These are phyloP conservation scores for Termitomyces eurrhizus DNA, from an alignment of 768 basidiomycete genomes.

Conservation along the genomic window DNA sequence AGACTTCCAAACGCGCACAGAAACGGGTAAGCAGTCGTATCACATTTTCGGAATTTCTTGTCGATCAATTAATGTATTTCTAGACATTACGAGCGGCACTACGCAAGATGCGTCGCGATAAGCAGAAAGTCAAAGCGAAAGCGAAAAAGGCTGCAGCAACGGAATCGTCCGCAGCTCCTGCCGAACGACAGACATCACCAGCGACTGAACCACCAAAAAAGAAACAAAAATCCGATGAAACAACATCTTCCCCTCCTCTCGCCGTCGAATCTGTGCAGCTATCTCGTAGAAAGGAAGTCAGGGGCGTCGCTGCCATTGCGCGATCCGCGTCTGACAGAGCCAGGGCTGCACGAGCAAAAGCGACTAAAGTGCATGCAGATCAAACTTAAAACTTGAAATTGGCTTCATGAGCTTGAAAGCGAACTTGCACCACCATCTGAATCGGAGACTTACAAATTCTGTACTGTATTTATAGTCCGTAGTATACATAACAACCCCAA, in stretches of 20 bases:
- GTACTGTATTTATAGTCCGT: constrained; percentile 3
- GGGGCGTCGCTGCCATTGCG: constrained; percentile 28
- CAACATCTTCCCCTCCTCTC: constrained; percentile 5
- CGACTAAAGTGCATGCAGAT: constrained; percentile 7
- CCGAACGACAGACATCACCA: neutral
- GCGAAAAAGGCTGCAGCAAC: constrained; percentile 9
- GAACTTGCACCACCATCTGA: neutral
- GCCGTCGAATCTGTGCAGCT: neutral
- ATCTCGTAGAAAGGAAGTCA: constrained; percentile 9
- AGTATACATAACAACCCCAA: neutral
- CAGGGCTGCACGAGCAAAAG: constrained; percentile 31
- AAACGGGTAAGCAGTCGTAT: constrained; percentile 47
- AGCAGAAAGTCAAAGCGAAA: constrained; percentile 43
- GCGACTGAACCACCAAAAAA: constrained; percentile 13
- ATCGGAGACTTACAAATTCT: neutral
- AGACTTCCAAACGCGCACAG: constrained; percentile 53
- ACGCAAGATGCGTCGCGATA: constrained; percentile 45
- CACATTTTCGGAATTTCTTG: neutral
- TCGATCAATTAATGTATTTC: neutral
- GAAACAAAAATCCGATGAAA: constrained; percentile 16
- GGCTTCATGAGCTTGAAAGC: neutral
- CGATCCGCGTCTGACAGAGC: constrained; percentile 34
- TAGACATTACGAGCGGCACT: constrained; percentile 46
- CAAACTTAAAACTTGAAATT: constrained; percentile 3
- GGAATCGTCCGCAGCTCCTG: neutral